Conservation (phyloP, 192 early-diverging fungal genomes). For the Dimargaris verticillata region DNA sequence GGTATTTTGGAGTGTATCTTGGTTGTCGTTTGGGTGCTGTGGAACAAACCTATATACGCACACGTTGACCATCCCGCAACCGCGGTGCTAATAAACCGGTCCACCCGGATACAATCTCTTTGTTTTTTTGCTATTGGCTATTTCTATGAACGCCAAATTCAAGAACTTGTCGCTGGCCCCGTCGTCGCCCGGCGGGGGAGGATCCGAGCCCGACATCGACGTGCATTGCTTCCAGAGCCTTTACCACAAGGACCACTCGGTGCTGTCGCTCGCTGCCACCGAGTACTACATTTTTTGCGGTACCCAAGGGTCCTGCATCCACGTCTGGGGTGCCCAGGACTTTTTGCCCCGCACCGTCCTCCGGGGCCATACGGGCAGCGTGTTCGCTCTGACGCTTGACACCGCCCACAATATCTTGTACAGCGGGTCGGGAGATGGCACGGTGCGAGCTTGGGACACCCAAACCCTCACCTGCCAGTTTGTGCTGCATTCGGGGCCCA, state of each 20-base stretch:
- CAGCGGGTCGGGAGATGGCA: slow-evolving; percentile 44
- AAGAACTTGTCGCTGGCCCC: too few relatives aligned
- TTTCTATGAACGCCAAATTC: too few relatives aligned
- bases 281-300: slow-evolving; percentile 45
- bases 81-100: too few relatives aligned
- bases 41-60: too few relatives aligned
- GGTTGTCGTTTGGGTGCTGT: too few relatives aligned
- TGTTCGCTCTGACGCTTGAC: slow-evolving; percentile 18
- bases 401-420: slow-evolving; percentile 10
- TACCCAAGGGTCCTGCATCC: slow-evolving; percentile 42
- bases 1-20: too few relatives aligned
- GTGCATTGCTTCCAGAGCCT: slow-evolving; percentile 28
- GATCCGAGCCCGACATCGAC: background rate
- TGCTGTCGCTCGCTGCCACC: slow-evolving; percentile 44
- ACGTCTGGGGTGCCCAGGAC: slow-evolving; percentile 39
- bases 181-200: background rate
- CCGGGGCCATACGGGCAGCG: slow-evolving; percentile 18
- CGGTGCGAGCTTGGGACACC: slow-evolving; percentile 52
- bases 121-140: too few relatives aligned
- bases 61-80: too few relatives aligned
- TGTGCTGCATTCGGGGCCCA: slow-evolving; percentile 43
- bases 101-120: too few relatives aligned
- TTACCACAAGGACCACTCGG: slow-evolving; percentile 35
- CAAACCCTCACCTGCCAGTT: slow-evolving; percentile 39
- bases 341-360: slow-evolving; percentile 28